Conservation (phyloP, 2,329 filamentous ascomycete species). For the Aspergillus pseudoglaucus region DNA sequence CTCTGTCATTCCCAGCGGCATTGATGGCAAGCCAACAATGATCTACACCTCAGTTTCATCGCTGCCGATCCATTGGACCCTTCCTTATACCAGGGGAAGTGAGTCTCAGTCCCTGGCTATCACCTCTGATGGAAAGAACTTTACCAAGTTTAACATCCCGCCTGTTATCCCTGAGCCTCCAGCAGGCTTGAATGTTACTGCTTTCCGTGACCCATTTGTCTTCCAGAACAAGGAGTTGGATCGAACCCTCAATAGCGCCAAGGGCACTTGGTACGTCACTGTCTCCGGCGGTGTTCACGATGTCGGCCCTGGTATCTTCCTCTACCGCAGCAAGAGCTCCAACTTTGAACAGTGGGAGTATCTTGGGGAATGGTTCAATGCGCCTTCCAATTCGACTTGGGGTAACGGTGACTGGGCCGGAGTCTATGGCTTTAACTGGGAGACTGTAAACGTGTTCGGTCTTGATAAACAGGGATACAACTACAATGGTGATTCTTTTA, state of each 20-base stretch:
- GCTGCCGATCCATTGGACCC: conserved; percentile 41
- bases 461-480: conserved; percentile 12
- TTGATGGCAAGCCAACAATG: conserved; percentile 39
- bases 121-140: conserved; percentile 43
- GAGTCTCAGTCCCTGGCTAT: conserved; percentile 43
- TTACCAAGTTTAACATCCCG: conserved; percentile 41
- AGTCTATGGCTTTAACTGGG: conserved; percentile 16
- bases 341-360: conserved; percentile 16
- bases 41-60: conserved; percentile 45
- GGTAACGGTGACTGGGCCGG: conserved; percentile 14
- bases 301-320: conserved; percentile 10
- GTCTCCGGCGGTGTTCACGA: conserved; percentile 14
- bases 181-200: conserved; percentile 10
- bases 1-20: conserved; percentile 12
- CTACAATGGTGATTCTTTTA: conserved; percentile 9
- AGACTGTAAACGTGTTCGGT: conserved; percentile 11
- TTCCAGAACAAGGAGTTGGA: conserved; percentile 12
- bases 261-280: conserved; percentile 12
- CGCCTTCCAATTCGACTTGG: conserved; percentile 13
- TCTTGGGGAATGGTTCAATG: conserved; percentile 15
- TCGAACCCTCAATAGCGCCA: conserved; percentile 3
- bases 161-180: conserved; percentile 35
- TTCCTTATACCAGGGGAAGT: conserved; percentile 38
- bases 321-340: conserved; percentile 12
- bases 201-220: conserved; percentile 14